Evolutionary conservation across 108 stramenopile genomes (phyloP).

Genomic region (Epipyxis sp.): DNA sequence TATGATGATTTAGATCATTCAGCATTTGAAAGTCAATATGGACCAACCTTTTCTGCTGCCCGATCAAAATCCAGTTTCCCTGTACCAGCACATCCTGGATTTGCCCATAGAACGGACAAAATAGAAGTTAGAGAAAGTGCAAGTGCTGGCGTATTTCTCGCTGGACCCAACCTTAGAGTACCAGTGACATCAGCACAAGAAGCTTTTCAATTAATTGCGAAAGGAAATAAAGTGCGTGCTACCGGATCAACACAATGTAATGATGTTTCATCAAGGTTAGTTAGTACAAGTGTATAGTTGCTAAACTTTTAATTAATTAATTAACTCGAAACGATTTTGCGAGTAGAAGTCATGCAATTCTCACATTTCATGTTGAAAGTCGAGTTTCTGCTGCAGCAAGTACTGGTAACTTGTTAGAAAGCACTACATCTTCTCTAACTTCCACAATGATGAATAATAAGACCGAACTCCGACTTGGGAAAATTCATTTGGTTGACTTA

Average conservation of each 20-base stretch:
- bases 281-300: neutral
- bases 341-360: slow-evolving; percentile 50
- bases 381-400: slow-evolving; percentile 1
- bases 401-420: neutral
- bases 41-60: neutral
- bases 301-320: neutral
- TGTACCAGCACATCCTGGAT: neutral
- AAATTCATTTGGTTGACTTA: slow-evolving; percentile 53
- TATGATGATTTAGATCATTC: neutral
- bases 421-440: neutral
- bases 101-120: slow-evolving; percentile 23
- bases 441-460: slow-evolving; percentile 22
- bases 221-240: slow-evolving; percentile 43
- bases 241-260: slow-evolving; percentile 51
- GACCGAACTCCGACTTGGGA: slow-evolving; percentile 43
- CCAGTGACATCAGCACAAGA: slow-evolving; percentile 53
- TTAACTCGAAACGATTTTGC: neutral
- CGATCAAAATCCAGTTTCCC: neutral
- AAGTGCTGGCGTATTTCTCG: slow-evolving; percentile 44
- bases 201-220: slow-evolving; percentile 44
- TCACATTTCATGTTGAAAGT: slow-evolving; percentile 55
- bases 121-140: slow-evolving; percentile 51
- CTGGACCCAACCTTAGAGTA: slow-evolving; percentile 46
- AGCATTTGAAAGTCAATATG: slow-evolving; percentile 1
- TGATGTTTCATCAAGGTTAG: slow-evolving; percentile 53